Evolutionary conservation across 2,329 filamentous ascomycete species (phyloP).

Genomic region (Taxawa tesnikishii): DNA sequence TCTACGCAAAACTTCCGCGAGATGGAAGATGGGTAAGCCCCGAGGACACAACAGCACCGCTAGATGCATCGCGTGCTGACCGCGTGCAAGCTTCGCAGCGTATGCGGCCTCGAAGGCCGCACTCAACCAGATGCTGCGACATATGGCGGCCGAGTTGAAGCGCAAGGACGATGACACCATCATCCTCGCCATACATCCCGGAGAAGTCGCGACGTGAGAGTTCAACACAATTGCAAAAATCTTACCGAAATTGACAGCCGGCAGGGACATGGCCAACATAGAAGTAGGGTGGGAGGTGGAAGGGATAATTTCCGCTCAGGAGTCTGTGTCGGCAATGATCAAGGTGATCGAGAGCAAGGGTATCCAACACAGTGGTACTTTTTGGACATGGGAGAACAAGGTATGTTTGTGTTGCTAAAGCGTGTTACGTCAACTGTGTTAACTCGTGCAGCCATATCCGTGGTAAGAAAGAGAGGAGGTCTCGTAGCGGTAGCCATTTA

Average conservation of each 20-base stretch:
- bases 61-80: conserved; percentile 2
- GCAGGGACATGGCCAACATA: conserved; percentile 41
- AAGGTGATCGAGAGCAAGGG: conserved; percentile 37
- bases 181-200: conserved; percentile 44
- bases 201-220: conserved; percentile 40
- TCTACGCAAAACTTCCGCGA: conserved; percentile 38
- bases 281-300: conserved; percentile 39
- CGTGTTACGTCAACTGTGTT: background rate
- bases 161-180: conserved; percentile 36
- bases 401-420: background rate
- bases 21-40: conserved; percentile 38
- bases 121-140: conserved; percentile 42
- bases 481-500: too few relatives aligned
- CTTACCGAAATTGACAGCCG: conserved; percentile 2
- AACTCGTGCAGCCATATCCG: conserved; percentile 13
- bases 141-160: conserved; percentile 44
- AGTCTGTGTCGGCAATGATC: conserved; percentile 39
- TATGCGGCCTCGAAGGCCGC: conserved; percentile 46
- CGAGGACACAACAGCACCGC: conserved; percentile 1
- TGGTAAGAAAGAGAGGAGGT: conserved; percentile 11
- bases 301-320: conserved; percentile 37
- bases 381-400: conserved; percentile 44
- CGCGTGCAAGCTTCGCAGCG: conserved; percentile 42
- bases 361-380: conserved; percentile 38
- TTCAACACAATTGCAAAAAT: conserved; percentile 1